Evolutionary conservation across 352 stramenopile species (phyloP), one percentile per base, ranked within the genome.

Genomic region (Globisporangium spinosum): DNA sequence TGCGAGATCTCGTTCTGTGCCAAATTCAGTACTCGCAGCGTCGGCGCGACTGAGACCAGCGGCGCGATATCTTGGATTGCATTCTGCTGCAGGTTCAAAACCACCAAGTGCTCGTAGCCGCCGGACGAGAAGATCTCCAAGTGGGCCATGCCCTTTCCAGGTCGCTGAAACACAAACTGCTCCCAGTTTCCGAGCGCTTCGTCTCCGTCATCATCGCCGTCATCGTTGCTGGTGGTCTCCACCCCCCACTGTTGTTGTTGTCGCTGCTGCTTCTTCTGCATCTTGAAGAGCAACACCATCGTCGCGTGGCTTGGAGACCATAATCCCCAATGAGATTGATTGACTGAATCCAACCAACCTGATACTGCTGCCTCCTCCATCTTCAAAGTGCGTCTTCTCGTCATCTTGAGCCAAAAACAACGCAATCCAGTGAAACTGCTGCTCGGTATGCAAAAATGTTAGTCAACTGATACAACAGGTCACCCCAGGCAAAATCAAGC

Each of bases 41-140:
- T 89, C 15, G 53, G 63, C 6, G 80, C 65, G 9, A 79, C 69
- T 6, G 53, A 67, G n/a, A 69, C 20, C 20, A 94, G 75, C 6
- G 86, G 78, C n/a, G 72, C 58, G 27, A 92, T 54, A 60, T 93
- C 80, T 10, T 77, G 70, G 47, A 93, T 70, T 20, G 72, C 72
- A 43, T 91, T 92, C 64, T 87, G 74, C 56, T 85, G 73, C 20
- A 94, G 60, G 35, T 87, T 88, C 32, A 93, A 71, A 60, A 89
- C 71, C 1, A 84, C 65, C 32, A 94, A 68, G 17, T 77, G 78
- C 25, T 90, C 79, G 64, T 82, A 91, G 7, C 74, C 70, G 17
- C 71, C 64, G 5, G 72, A 74, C 15, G 57, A 68, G 65, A 87
- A 78, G 13, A 85, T 20, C 12, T 54, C 58, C 22, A 86, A 58